Evolutionary conservation across 208 protist genomes (phyloP), one percentile per base, ranked within the genome.

Genomic region (Crithidia thermophila): DNA sequence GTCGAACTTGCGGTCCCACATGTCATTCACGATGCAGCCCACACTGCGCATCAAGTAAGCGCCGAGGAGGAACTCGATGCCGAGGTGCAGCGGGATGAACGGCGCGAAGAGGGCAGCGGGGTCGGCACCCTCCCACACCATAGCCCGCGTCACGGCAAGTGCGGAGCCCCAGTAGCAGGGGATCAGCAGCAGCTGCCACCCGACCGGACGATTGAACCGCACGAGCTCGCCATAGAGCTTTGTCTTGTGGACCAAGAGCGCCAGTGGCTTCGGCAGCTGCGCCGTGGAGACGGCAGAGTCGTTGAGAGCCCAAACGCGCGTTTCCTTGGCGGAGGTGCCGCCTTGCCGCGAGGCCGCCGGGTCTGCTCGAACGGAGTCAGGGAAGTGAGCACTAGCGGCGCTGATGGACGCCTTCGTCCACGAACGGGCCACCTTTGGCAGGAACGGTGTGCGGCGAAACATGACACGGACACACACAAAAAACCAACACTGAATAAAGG

Each of bases 51-150:
- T 91, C 21, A 90, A 67, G 65, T 90, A 96, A 2, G 88, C 83
- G 2, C 85, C 87, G n/a, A 78, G 34, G 3, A 81, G 27, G 50
- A 94, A 94, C 51, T 77, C 73, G 6, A 91, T 25, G 14, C 69
- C 40, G n/a, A 93, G 72, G 59, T 96, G 91, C 4, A 90, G 30
- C 0, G 91, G 91, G 51, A 96, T 85, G 50, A 94, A 83, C 3
- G 91, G 91, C 1, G 88, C 91, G 61, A 58, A 87, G 4, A 96
- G 71, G 8, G 83, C 84, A 0, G 87, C 66, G 0, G 88, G 91
- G 65, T 96, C 91, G 2, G 91, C 91, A 8, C 91, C 91, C 34
- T 96, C 87, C 80, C 82, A 93, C 14, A 94, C 91, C 31, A 96
- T 61, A 13, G 91, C 88, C 31, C 69, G 73, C 30, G 85, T 94